Evolutionary conservation across 768 basidiomycete genomes (phyloP).

Genomic region (Lenzites betulinus): DNA sequence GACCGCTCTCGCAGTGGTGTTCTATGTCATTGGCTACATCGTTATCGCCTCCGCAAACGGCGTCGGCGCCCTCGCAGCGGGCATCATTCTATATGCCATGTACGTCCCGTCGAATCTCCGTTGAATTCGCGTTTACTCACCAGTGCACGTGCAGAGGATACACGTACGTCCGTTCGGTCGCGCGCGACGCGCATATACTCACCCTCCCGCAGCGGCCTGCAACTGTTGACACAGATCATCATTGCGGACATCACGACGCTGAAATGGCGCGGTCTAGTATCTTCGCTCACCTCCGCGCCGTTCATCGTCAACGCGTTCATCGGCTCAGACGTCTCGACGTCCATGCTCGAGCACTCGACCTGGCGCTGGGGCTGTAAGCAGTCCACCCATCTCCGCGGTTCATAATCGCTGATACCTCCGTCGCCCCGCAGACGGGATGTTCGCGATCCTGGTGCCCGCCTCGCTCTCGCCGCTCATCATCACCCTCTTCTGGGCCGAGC

Average conservation of each 20-base stretch:
- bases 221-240: conserved; percentile 60
- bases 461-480: conserved; percentile 30
- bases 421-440: conserved; percentile 30
- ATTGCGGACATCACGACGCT: conserved; percentile 33
- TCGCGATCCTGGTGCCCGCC: conserved; percentile 33
- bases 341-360: conserved; percentile 43
- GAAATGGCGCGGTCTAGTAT: conserved; percentile 41
- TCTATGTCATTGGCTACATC: conserved; percentile 46
- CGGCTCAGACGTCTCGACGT: conserved; percentile 60
- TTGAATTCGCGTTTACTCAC: conserved; percentile 29
- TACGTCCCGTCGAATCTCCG: conserved; percentile 31
- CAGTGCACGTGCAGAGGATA: conserved; percentile 49
- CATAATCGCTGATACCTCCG: neutral
- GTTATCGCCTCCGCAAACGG: conserved; percentile 33
- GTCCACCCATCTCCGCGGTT: too few relatives aligned
- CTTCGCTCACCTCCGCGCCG: conserved; percentile 47
- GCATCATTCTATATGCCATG: conserved; percentile 59
- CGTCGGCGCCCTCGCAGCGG: conserved; percentile 33
- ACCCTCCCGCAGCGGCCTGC: conserved; percentile 46
- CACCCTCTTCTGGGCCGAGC: conserved; percentile 33
- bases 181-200: conserved; percentile 2
- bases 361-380: conserved; percentile 70
- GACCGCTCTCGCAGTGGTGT: conserved; percentile 29
- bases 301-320: conserved; percentile 67
- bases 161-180: conserved; percentile 41